Conservation (phyloP, 78 protist species). For the Dictyostelium purpureum region DNA sequence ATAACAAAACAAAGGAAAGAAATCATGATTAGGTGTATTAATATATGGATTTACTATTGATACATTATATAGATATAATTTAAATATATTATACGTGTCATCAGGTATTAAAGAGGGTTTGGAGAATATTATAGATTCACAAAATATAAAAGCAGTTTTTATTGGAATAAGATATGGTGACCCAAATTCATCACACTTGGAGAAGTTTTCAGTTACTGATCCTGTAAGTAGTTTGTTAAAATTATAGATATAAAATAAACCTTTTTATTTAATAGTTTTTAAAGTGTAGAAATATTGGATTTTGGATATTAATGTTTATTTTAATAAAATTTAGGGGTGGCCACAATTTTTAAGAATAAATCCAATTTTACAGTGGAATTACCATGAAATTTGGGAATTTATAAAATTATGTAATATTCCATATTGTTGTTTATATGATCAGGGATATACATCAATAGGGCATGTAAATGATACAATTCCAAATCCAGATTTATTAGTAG, state of each 20-base stretch:
- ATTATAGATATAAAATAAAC: neutral
- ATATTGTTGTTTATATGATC: slow-evolving; percentile 79
- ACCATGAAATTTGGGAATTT: slow-evolving; percentile 79
- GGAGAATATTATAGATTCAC: neutral
- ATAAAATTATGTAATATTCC: slow-evolving; percentile 66
- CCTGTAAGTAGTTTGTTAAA: slow-evolving; percentile 27
- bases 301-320: neutral
- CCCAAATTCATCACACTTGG: slow-evolving; percentile 54
- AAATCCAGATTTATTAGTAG: slow-evolving; percentile 47
- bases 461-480: slow-evolving; percentile 64
- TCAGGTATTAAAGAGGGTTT: slow-evolving; percentile 62
- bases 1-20: too few species aligned
- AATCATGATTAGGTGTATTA: neutral
- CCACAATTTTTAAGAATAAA: slow-evolving; percentile 66
- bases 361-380: slow-evolving; percentile 78
- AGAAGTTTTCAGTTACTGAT: slow-evolving; percentile 55
- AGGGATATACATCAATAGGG: slow-evolving; percentile 87
- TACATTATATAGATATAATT: slow-evolving; percentile 11
- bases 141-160: slow-evolving; percentile 65
- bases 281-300: too few species aligned
- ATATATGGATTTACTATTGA: neutral
- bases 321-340: slow-evolving; percentile 30
- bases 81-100: neutral
- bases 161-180: slow-evolving; percentile 70
- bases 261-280: neutral